Evolutionary conservation across 2,329 filamentous ascomycete species (phyloP).

Genomic region (Blumeriella jaapii): DNA sequence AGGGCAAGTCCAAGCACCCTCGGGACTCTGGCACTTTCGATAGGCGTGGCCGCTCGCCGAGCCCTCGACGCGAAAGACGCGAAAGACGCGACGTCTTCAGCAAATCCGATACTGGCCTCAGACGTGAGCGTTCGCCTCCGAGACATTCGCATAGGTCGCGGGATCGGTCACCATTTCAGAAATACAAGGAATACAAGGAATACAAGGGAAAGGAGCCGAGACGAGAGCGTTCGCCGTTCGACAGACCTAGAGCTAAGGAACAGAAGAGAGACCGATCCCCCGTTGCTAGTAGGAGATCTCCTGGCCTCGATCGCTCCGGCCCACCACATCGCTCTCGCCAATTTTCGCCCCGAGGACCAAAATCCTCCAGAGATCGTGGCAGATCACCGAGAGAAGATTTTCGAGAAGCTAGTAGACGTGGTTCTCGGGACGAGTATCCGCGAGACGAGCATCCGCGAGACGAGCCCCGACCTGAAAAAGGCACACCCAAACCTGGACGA

Average conservation of each 20-base stretch:
- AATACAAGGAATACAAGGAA: slow-evolving; percentile 13
- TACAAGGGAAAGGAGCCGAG: slow-evolving; percentile 12
- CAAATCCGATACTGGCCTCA: background rate
- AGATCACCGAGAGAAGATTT: slow-evolving; percentile 12
- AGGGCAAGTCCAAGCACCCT: slow-evolving; percentile 19
- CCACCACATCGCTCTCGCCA: slow-evolving; percentile 19
- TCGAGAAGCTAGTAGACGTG: slow-evolving; percentile 8
- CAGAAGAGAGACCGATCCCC: slow-evolving; percentile 17
- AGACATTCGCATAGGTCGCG: slow-evolving; percentile 11
- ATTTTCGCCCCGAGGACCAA: slow-evolving; percentile 21
- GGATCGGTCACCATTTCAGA: slow-evolving; percentile 17
- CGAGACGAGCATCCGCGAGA: slow-evolving; percentile 19
- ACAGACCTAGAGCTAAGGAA: slow-evolving; percentile 13
- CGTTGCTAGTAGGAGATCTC: slow-evolving; percentile 15
- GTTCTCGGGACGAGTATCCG: slow-evolving; percentile 18
- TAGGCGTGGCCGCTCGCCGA: slow-evolving; percentile 23
- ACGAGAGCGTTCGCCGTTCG: slow-evolving; percentile 13
- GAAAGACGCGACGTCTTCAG: slow-evolving; percentile 13
- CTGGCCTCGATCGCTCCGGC: slow-evolving; percentile 23
- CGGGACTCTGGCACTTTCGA: slow-evolving; percentile 20
- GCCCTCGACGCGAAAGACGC: slow-evolving; percentile 16
- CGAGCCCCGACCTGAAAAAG: slow-evolving; percentile 21
- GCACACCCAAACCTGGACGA: slow-evolving; percentile 11
- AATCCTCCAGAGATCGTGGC: slow-evolving; percentile 9
- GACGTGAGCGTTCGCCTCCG: slow-evolving; percentile 6